phyloP scores from a whole-genome alignment of 441 rosid genomes.

The California macrophylla region DNA sequence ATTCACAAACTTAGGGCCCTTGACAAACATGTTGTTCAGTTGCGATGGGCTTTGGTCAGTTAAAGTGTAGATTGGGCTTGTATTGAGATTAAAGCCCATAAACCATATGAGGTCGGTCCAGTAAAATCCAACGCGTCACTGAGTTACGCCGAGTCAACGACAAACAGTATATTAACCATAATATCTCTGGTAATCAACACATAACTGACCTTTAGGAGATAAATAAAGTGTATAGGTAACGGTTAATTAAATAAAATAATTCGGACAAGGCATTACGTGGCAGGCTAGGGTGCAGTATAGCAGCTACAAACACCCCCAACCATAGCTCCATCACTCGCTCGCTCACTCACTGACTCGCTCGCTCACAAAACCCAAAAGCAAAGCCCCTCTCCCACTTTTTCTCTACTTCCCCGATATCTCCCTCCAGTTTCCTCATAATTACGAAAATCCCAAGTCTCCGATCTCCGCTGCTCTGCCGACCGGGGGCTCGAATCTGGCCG shows the following conservation, averaged over 20 bases:
- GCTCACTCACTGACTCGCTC: background rate
- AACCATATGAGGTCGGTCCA: too few species aligned
- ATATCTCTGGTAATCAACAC: background rate
- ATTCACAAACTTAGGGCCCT: too few species aligned
- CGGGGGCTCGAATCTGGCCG: constrained; percentile 18
- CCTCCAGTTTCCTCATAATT: background rate
- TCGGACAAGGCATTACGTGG: background rate
- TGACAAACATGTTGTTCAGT: too few species aligned
- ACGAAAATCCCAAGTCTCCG: background rate
- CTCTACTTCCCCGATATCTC: background rate
- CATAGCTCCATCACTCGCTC: background rate
- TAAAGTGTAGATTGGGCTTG: too few species aligned
- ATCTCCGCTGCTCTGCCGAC: constrained; percentile 4
- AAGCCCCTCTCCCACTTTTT: background rate
- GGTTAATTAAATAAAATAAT: background rate
- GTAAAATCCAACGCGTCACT: too few species aligned
- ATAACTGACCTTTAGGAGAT: background rate
- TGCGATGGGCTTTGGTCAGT: too few species aligned
- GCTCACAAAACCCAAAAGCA: background rate
- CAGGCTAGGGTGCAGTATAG: constrained; percentile 4
- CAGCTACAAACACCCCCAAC: constrained; percentile 3
- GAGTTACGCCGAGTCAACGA: background rate
- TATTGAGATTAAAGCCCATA: too few species aligned
- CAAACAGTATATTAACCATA: background rate
- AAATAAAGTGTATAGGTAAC: background rate